Conservation (phyloP, 78 protist genomes). For the Tieghemostelium lacteum region DNA sequence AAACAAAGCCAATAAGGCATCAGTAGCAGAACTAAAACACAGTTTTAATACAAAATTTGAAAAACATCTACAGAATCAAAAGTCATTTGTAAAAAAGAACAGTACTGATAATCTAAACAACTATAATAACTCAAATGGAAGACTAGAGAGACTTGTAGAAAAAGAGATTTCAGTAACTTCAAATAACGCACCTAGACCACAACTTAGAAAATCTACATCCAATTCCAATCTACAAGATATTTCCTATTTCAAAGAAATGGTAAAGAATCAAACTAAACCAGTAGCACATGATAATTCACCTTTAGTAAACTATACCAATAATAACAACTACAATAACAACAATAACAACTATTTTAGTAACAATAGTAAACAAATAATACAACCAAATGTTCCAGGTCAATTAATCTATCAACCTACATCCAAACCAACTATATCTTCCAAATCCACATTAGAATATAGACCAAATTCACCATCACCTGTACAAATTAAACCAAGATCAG, state of each 20-base stretch:
- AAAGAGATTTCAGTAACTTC: too few relatives aligned
- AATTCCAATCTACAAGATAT: neutral
- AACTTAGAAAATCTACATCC: neutral
- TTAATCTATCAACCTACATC: conserved; percentile 9
- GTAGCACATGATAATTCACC: neutral
- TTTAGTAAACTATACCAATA: neutral
- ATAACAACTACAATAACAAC: neutral
- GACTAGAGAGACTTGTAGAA: too few relatives aligned
- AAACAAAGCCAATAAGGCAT: too few relatives aligned
- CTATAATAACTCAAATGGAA: too few relatives aligned
- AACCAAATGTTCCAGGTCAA: conserved; percentile 29
- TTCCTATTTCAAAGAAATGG: too few relatives aligned
- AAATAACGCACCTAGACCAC: too few relatives aligned
- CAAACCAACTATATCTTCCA: neutral
- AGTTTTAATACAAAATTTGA: too few relatives aligned
- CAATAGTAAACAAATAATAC: neutral
- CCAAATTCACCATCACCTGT: neutral
- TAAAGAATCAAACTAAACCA: neutral
- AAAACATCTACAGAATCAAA: too few relatives aligned
- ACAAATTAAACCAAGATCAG: neutral
- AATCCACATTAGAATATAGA: neutral
- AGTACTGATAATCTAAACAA: too few relatives aligned
- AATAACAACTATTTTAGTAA: neutral
- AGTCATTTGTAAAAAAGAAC: too few relatives aligned
- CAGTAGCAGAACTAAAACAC: too few relatives aligned